Conservation (phyloP, 768 basidiomycete species). For the Pisolithus sp. region DNA sequence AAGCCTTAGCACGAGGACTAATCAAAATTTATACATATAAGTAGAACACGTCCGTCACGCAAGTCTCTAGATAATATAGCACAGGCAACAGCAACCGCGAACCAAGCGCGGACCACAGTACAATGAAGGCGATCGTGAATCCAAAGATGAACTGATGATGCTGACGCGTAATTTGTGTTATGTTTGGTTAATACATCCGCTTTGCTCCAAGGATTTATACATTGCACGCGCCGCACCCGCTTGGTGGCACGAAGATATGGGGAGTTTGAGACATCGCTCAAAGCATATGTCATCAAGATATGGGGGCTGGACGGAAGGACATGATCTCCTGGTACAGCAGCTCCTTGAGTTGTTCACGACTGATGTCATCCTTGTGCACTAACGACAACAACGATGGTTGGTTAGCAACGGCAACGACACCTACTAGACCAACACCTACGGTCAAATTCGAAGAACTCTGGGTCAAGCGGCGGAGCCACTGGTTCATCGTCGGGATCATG, state of each 20-base stretch:
- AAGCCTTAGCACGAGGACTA: too few species aligned
- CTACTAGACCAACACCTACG: slow-evolving; percentile 39
- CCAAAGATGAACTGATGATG: too few species aligned
- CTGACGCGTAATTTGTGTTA: neutral
- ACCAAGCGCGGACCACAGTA: neutral
- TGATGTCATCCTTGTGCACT: slow-evolving; percentile 96
- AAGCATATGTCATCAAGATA: slow-evolving; percentile 24
- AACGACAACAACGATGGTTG: neutral
- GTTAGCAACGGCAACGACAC: neutral
- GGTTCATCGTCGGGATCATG: slow-evolving; percentile 98
- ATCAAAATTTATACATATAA: neutral
- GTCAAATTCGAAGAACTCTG: slow-evolving; percentile 97
- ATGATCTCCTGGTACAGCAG: slow-evolving; percentile 93
- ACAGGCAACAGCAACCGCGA: neutral
- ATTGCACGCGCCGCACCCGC: neutral
- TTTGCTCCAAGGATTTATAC: neutral
- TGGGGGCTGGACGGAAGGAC: slow-evolving; percentile 68
- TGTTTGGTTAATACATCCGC: neutral
- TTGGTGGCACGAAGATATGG: neutral
- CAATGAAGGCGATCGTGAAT: too few species aligned
- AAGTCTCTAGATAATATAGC: neutral
- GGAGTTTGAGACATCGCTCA: neutral
- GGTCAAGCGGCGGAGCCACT: slow-evolving; percentile 88
- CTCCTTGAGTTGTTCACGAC: slow-evolving; percentile 91
- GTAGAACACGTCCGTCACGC: neutral